These are phyloP conservation scores for Endothia cerciana DNA, from an alignment of 2,329 filamentous ascomycete species.

Conservation along the genomic window DNA sequence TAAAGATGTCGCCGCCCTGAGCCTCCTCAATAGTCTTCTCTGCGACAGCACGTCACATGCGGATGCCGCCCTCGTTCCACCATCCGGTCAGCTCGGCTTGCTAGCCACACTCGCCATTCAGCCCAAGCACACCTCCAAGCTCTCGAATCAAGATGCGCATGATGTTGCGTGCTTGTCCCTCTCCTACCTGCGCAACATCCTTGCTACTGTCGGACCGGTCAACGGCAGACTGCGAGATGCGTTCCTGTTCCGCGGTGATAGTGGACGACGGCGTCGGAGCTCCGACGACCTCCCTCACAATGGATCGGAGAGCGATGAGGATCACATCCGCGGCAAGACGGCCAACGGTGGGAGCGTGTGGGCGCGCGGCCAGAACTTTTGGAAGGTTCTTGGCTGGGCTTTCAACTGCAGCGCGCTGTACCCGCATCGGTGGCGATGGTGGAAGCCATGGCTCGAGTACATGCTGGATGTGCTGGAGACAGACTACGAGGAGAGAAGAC, in stretches of 20 bases:
- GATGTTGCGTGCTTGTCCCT: conserved; percentile 70
- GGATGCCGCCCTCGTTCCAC: conserved; percentile 61
- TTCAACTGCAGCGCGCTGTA: conserved; percentile 84
- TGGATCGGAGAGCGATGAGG: conserved; percentile 48
- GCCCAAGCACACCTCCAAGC: conserved; percentile 76
- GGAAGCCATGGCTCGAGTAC: conserved; percentile 78
- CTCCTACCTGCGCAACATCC: conserved; percentile 69
- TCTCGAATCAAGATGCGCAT: conserved; percentile 61
- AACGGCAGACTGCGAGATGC: conserved; percentile 71
- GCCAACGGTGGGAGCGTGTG: conserved; percentile 71
- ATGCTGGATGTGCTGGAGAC: conserved; percentile 78
- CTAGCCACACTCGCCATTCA: conserved; percentile 83
- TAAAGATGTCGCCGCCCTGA: conserved; percentile 60
- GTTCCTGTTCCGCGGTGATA: conserved; percentile 63
- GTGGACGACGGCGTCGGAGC: conserved; percentile 36
- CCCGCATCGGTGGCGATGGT: conserved; percentile 76
- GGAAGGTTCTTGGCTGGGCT: conserved; percentile 87
- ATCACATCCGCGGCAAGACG: conserved; percentile 60
- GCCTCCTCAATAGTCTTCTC: conserved; percentile 67
- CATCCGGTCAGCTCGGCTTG: conserved; percentile 74
- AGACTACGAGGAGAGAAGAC: conserved; percentile 66
- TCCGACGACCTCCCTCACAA: conserved; percentile 32
- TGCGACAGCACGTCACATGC: conserved; percentile 50
- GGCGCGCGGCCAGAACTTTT: conserved; percentile 81
- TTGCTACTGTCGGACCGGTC: conserved; percentile 68